Base-by-base conservation (phyloP, 257 asterid genomes). In the Solanum corneliomulleri region DNA sequence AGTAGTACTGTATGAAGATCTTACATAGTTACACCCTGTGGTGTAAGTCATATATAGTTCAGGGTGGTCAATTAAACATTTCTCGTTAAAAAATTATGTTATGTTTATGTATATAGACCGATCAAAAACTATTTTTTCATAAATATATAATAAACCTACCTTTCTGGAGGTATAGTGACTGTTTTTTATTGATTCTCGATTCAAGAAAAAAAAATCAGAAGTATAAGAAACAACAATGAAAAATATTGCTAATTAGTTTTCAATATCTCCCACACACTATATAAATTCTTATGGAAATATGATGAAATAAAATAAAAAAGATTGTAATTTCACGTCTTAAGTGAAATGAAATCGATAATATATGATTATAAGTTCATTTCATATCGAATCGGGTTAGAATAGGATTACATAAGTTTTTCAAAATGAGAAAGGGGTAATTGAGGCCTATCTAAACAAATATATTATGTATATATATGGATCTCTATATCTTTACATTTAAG, bases 311-410 rank as follows among this genome's bases (percentile, higher is more conserved):
- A 64, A 68, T 14, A 2, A 27, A 68, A n/a, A 4, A 29, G 1
- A 68, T 66, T 5, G 1, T 1, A 14, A 29, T 69, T 14, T 69
- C 11, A 69, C 0, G 2, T 27, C 9, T 27, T 66, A 66, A 12
- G 1, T 25, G 35, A 68, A 68, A 6, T 66, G 1, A 10, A 27
- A 68, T 29, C 6, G 1, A 13, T 15, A 68, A 6, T 27, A 29
- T 12, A 27, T 68, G 0, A 68, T 29, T 13, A 14, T 64, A 64
- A 64, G 35, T 64, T 64, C 18, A 64, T 64, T 64, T 2, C 18
- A 12, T n/a, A 64, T 0, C 9, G 1, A 11, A 62, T 0, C 12
- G 11, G 31, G 7, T 2, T 9, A 7, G 2, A n/a, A n/a, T 62
- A 62, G 0, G 8, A 0, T 62, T 62, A 1, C 0, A 62, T 23